Conservation (phyloP, 176 grass and related monocot species). For the maize (Zea mays) region DNA sequence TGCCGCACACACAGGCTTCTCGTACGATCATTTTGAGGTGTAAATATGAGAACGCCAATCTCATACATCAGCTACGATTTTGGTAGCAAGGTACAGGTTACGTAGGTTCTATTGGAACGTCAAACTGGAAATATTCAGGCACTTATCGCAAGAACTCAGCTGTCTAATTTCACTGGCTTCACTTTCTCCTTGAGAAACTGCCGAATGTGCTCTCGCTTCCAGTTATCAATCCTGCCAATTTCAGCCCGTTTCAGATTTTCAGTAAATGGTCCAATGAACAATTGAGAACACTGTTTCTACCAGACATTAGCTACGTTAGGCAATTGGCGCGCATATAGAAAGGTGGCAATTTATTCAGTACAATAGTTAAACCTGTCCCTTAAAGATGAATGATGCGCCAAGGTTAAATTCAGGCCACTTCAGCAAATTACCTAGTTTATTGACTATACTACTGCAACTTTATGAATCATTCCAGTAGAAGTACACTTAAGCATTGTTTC, state of each 20-base stretch:
- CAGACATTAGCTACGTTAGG: neutral
- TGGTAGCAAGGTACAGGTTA: neutral
- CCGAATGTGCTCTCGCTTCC: conserved; percentile 89
- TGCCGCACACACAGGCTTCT: neutral
- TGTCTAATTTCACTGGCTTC: conserved; percentile 50
- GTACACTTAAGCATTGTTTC: neutral
- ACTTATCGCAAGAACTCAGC: conserved; percentile 27
- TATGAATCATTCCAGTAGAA: neutral
- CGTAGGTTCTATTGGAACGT: neutral
- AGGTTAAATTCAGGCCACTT: neutral
- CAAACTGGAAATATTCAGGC: neutral
- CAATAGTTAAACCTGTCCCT: neutral
- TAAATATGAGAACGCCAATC: conserved; percentile 1
- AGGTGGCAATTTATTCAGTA: neutral
- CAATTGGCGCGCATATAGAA: neutral
- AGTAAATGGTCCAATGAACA: conserved; percentile 1
- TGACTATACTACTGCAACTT: neutral
- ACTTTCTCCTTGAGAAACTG: conserved; percentile 92
- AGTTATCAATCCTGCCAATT: conserved; percentile 89
- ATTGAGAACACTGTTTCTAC: neutral
- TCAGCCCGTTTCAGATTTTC: conserved; percentile 20
- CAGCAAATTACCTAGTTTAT: conserved; percentile 12
- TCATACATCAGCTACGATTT: neutral
- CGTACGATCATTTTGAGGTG: conserved; percentile 6
- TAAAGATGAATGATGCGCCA: neutral